These are phyloP conservation scores for Mortierella sp. DNA, from an alignment of 371 early-diverging fungal species.

Conservation along the genomic window DNA sequence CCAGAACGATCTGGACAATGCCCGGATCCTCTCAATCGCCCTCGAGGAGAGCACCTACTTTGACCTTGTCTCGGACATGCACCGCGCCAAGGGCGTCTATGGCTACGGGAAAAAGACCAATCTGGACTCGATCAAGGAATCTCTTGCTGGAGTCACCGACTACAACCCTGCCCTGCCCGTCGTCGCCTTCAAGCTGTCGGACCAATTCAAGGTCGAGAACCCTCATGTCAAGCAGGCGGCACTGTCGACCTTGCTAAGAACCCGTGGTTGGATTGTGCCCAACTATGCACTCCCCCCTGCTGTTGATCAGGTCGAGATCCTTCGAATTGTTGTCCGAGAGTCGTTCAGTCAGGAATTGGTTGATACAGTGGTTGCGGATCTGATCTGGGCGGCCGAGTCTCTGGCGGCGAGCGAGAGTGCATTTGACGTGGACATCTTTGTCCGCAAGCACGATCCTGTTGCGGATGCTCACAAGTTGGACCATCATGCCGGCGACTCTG, in stretches of 20 bases:
- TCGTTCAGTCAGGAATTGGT: conserved; percentile 60
- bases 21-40: conserved; percentile 65
- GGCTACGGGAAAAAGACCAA: conserved; percentile 28
- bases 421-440: background rate
- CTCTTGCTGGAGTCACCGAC: conserved; percentile 11
- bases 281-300: conserved; percentile 60
- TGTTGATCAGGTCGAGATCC: conserved; percentile 39
- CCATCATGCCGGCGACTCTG: background rate
- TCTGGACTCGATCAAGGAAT: conserved; percentile 19
- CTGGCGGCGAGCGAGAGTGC: conserved; percentile 2
- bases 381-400: conserved; percentile 54
- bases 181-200: conserved; percentile 71
- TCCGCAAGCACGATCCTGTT: conserved; percentile 7
- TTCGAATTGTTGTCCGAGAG: conserved; percentile 65
- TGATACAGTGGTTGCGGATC: conserved; percentile 56
- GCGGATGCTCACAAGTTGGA: conserved; percentile 1
- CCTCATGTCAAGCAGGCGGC: conserved; percentile 59
- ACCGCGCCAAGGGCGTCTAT: conserved; percentile 63
- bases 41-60: conserved; percentile 69
- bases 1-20: conserved; percentile 64
- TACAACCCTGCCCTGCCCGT: conserved; percentile 68
- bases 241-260: conserved; percentile 62
- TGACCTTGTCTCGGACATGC: conserved; percentile 69
- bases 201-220: conserved; percentile 59
- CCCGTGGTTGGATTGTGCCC: conserved; percentile 66